Conservation (phyloP, 768 basidiomycete species). For the Panaeolus cyanescens region DNA sequence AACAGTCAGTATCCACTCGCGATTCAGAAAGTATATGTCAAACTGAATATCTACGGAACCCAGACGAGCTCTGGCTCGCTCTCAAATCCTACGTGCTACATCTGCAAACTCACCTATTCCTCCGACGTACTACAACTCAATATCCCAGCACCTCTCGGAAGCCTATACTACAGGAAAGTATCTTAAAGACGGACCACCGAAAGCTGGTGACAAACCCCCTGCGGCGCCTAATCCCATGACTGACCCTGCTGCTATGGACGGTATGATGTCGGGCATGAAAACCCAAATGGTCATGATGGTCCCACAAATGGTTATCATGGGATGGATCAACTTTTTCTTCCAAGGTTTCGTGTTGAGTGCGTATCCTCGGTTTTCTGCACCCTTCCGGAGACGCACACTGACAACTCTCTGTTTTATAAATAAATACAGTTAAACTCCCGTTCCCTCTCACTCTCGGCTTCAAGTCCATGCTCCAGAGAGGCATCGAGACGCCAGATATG, state of each 20-base stretch:
- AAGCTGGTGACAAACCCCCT: conserved; percentile 52
- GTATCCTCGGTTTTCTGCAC: conserved; percentile 32
- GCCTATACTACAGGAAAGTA: conserved; percentile 78
- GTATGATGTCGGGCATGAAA: conserved; percentile 99
- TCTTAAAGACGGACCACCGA: conserved; percentile 83
- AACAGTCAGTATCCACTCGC: conserved; percentile 69
- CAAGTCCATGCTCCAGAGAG: conserved; percentile 97
- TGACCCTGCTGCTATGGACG: conserved; percentile 93
- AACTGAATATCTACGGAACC: conserved; percentile 7
- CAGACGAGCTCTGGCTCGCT: conserved; percentile 78
- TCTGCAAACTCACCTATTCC: conserved; percentile 83
- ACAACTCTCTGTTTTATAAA: not conserved
- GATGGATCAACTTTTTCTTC: conserved; percentile 99
- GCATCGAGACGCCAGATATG: conserved; percentile 94
- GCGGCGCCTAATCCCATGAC: conserved; percentile 79
- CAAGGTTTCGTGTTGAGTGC: conserved; percentile 96
- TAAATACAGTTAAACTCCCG: conserved; percentile 80
- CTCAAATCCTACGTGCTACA: conserved; percentile 83
- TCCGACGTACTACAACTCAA: conserved; percentile 66
- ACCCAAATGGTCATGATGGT: conserved; percentile 99
- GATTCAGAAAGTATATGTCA: not conserved
- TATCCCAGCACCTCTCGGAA: conserved; percentile 72
- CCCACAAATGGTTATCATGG: conserved; percentile 98
- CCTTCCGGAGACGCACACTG: not conserved
- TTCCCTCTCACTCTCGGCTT: conserved; percentile 97